Evolutionary conservation across 2,329 filamentous ascomycete species (phyloP), one percentile per base, ranked within the genome.

Genomic region (Sporothrix mexicana): DNA sequence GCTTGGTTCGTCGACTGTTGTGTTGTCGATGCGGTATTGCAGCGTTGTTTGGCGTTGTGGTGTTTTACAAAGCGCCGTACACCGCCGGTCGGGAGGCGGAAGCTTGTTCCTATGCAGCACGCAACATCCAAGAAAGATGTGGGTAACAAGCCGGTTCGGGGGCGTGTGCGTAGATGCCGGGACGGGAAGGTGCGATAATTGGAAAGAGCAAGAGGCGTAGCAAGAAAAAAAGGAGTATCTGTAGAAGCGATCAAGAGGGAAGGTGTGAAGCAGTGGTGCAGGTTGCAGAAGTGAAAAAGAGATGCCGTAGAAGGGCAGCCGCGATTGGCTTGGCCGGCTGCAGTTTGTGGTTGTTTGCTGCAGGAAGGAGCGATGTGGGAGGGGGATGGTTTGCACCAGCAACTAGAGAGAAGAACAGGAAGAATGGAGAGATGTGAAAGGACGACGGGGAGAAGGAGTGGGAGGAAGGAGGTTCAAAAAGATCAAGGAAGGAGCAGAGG

Each of bases 321-420:
- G 66, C 66, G 66, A 68, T 41, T 68, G 66, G 66, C 66, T 53
- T 68, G 47, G 66, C 47, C 66, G 25, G 66, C 15, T 68, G 47
- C 25, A 15, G 15, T 51, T 51, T 51, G 45, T 17, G 66, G 47
- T 41, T 53, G 17, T 51, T 47, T 55, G 25, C 45, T 68, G 47
- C 66, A 59, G 55, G 71, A 47, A 66, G 47, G 47, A 51, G n/a
- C 41, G 13, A 66, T 41, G 36, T 13, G 23, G 30, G 36, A 41
- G 43, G 20, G 20, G 57, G 13, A 47, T 4, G 47, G 15, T 20
- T 51, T 55, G 17, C 64, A 10, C 45, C 64, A 49, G 64, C 47
- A 68, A 41, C 15, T 4, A 15, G 3, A 53, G 12, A 41, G 2
- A 47, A 23, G 36, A 64, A 64, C 30, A 15, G 20, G n/a, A 51